These are phyloP conservation scores for Plenodomus tracheiphilus DNA, from an alignment of 2,329 filamentous ascomycete species.

Conservation along the genomic window DNA sequence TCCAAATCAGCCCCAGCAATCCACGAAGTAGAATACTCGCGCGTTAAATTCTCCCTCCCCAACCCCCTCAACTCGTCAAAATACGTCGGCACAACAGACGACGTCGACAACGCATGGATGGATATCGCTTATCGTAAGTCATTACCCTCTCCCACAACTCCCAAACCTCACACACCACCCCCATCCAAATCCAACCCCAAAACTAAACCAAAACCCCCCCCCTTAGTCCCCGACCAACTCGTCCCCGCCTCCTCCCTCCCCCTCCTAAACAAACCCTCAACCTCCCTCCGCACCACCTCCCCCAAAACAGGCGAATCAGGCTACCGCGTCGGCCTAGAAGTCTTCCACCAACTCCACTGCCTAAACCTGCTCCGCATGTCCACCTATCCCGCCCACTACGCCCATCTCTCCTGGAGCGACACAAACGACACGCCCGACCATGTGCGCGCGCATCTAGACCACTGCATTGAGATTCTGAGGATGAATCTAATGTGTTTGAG, in stretches of 20 bases:
- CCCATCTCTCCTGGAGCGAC: constrained; percentile 30
- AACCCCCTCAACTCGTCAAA: constrained; percentile 37
- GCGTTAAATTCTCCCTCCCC: constrained; percentile 15
- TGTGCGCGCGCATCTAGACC: constrained; percentile 36
- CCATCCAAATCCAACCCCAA: too few relatives aligned
- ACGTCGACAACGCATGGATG: constrained; percentile 63
- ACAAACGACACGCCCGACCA: constrained; percentile 34
- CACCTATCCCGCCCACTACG: constrained; percentile 40
- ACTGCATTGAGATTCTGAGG: constrained; percentile 44
- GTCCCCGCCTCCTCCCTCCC: constrained; percentile 59
- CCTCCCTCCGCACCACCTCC: constrained; percentile 60
- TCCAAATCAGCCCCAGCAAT: too few relatives aligned
- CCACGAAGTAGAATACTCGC: neutral
- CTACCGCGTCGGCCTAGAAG: constrained; percentile 63
- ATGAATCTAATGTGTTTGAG: constrained; percentile 42
- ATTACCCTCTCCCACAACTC: too few relatives aligned
- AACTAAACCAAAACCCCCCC: too few relatives aligned
- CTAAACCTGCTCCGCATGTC: constrained; percentile 41
- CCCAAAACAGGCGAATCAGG: constrained; percentile 60
- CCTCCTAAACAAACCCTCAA: constrained; percentile 56
- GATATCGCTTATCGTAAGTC: constrained; percentile 57
- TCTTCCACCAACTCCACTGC: constrained; percentile 56
- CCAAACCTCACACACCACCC: too few relatives aligned
- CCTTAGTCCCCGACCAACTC: constrained; percentile 66
- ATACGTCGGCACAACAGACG: constrained; percentile 60